Conservation (phyloP, 2,329 filamentous ascomycete genomes). For the Herpotrichia juniperi region DNA sequence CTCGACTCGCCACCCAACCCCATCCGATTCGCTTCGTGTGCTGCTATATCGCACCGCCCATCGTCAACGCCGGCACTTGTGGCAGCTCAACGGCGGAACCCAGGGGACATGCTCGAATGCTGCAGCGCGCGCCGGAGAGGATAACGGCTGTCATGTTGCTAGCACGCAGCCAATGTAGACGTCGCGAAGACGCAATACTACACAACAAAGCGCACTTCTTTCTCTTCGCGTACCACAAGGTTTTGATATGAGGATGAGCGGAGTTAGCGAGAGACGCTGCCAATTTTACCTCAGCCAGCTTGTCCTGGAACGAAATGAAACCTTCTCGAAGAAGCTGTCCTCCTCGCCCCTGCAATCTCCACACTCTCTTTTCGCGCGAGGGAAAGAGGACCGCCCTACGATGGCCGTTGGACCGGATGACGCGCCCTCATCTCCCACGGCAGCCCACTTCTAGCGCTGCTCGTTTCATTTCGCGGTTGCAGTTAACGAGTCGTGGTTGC, state of each 20-base stretch:
- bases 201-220: neutral
- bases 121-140: conserved; percentile 24
- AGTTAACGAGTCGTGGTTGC: conserved; percentile 6
- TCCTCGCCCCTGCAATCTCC: conserved; percentile 26
- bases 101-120: conserved; percentile 18
- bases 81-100: conserved; percentile 31
- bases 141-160: conserved; percentile 19
- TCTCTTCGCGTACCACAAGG: too few relatives aligned
- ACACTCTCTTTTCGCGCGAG: conserved; percentile 22
- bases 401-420: conserved; percentile 42
- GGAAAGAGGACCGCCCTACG: conserved; percentile 26
- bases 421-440: too few relatives aligned
- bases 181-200: neutral
- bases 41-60: too few relatives aligned
- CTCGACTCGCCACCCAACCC: conserved; percentile 2
- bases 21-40: conserved; percentile 25
- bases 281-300: neutral
- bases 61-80: conserved; percentile 24
- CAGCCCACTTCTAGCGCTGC: conserved; percentile 24
- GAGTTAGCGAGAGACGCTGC: neutral
- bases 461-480: conserved; percentile 39
- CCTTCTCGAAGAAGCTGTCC: conserved; percentile 23
- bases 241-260: too few relatives aligned
- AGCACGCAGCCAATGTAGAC: conserved; percentile 8
- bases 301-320: conserved; percentile 25